Evolutionary conservation across 768 basidiomycete genomes (phyloP).

Genomic region (Agrocybe chaxingu): DNA sequence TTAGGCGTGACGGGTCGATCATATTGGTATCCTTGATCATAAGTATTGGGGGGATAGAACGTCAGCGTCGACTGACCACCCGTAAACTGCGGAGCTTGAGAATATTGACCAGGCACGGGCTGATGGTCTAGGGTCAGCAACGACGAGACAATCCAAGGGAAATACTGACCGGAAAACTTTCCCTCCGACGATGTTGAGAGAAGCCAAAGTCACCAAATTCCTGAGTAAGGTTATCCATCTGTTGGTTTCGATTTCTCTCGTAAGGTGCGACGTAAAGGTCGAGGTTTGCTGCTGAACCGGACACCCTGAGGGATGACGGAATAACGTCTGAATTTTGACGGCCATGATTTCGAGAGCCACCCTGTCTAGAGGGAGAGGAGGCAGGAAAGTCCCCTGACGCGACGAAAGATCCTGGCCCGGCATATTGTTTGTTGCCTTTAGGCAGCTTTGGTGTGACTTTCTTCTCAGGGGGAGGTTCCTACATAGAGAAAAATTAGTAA

Average conservation of each 20-base stretch:
- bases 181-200: constrained; percentile 42
- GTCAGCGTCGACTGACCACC: constrained; percentile 28
- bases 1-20: constrained; percentile 36
- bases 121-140: constrained; percentile 15
- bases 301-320: constrained; percentile 59
- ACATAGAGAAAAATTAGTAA: constrained; percentile 4
- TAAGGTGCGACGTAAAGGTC: constrained; percentile 77
- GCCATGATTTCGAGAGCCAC: constrained; percentile 33
- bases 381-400: constrained; percentile 41
- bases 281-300: constrained; percentile 56
- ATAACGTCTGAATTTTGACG: constrained; percentile 47
- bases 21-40: constrained; percentile 39
- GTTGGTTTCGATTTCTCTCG: constrained; percentile 43
- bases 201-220: constrained; percentile 69
- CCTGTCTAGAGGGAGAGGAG: constrained; percentile 23
- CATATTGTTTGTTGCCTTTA: constrained; percentile 61
- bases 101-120: constrained; percentile 34
- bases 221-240: constrained; percentile 53
- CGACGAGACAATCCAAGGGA: background rate
- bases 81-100: constrained; percentile 32
- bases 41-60: constrained; percentile 28
- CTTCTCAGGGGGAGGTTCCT: constrained; percentile 82
- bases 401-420: constrained; percentile 74
- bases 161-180: constrained; percentile 56
- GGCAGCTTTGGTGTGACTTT: constrained; percentile 48